A percentile compares a stretch with the other conserved stretches of the same genome.
Evolutionary conservation across 768 basidiomycete genomes (phyloP).

Genomic region (Tylopilus vinaceipallidus): DNA sequence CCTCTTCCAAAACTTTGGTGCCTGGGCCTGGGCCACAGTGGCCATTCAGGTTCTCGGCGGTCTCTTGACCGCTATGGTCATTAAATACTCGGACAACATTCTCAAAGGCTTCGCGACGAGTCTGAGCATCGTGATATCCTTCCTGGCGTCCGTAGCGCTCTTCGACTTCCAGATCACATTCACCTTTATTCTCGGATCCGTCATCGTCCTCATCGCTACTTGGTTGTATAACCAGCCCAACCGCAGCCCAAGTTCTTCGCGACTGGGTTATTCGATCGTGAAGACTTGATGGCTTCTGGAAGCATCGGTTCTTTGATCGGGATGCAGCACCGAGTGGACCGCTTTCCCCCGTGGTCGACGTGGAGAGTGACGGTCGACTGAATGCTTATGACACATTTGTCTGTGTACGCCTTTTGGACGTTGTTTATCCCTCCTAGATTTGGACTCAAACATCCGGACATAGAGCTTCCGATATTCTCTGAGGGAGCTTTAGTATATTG

Average conservation of each 20-base stretch:
- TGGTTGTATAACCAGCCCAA: conserved; percentile 84
- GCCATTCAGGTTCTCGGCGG: conserved; percentile 89
- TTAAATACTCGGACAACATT: conserved; percentile 92
- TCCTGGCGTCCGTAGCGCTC: conserved; percentile 85
- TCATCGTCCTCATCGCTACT: conserved; percentile 82
- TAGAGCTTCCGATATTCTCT: conserved; percentile 12
- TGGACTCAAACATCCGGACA: conserved; percentile 25
- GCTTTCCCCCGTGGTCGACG: conserved; percentile 2
- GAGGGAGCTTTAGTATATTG: conserved; percentile 19
- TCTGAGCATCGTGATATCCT: conserved; percentile 91
- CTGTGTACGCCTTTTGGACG: conserved; percentile 23
- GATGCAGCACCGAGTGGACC: conserved; percentile 1
- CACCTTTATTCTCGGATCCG: conserved; percentile 81
- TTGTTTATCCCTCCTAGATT: conserved; percentile 26
- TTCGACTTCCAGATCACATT: conserved; percentile 88
- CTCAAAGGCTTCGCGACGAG: conserved; percentile 95
- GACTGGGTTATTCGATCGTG: conserved; percentile 27
- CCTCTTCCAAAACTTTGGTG: conserved; percentile 83
- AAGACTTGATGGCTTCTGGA: conserved; percentile 19
- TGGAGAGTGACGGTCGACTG: too few species aligned
- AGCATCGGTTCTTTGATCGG: not conserved
- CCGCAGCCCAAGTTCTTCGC: conserved; percentile 33
- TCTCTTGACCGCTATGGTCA: conserved; percentile 87
- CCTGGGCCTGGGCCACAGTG: conserved; percentile 91
- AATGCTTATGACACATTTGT: conserved; percentile 21